Evolutionary conservation across 306 rosid species (phyloP), one percentile per base, ranked within the genome.

Genomic region (Vigna unguiculata): DNA sequence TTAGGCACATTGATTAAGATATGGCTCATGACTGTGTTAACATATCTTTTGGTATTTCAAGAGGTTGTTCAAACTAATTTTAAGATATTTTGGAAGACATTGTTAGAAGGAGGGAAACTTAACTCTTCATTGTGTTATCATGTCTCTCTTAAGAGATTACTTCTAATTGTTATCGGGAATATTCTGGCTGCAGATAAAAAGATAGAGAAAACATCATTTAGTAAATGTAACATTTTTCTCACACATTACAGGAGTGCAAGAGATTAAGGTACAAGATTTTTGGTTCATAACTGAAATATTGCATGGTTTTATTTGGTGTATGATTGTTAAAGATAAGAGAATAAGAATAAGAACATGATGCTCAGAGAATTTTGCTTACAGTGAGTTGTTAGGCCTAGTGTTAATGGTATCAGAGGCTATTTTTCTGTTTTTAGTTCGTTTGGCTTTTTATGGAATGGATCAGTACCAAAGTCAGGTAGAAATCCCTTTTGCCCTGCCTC

Each of bases 361-460:
- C 69, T 57, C 0, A 71, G 15, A 58, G 48, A 60, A 70, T 58
- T 74, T 74, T 70, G 38, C 22, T 32, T 38, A 22, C 60, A 36
- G 40, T 15, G 66, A n/a, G 2, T 28, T 57, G 24, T 22, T 43
- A 30, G 69, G 25, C 69, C 12, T 30, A 14, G 53, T 38, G 75
- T 81, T 51, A 58, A 78, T 62, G 60, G 71, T 25, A 75, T 63
- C 20, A 40, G 47, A 19, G 7, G 62, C 68, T 83, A 70, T 81
- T 69, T 75, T 83, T 66, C 84, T 78, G 24, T 38, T 86, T 87
- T 77, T 67, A 32, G 90, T 76, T 36, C 51, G 78, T 36, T 69
- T 87, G 85, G 67, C 88, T 84, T 80, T 45, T 84, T 82, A 67
- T 72, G 80, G 89, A 88, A 88, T 12, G 78, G 34, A 87, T 78